These are phyloP conservation scores for Trichophyton schoenleinii DNA, from an alignment of 2,329 filamentous ascomycete species.

Conservation along the genomic window DNA sequence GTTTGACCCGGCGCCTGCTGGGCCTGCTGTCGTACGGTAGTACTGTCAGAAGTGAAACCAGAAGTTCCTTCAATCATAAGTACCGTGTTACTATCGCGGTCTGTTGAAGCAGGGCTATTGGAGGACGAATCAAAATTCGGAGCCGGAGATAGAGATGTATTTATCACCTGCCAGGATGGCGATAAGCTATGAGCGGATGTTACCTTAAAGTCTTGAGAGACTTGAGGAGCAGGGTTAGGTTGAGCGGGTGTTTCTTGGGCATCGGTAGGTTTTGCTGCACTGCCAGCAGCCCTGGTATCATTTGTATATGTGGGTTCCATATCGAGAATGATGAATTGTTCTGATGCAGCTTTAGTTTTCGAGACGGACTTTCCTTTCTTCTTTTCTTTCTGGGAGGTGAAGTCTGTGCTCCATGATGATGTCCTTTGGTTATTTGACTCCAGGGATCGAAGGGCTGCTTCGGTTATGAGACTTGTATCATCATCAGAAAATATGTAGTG, in stretches of 20 bases:
- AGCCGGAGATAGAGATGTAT: constrained; percentile 42
- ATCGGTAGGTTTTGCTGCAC: not conserved
- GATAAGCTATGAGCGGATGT: constrained; percentile 59
- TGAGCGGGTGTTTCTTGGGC: not conserved
- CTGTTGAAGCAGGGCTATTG: constrained; percentile 37
- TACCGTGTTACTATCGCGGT: constrained; percentile 31
- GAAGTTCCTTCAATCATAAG: constrained; percentile 33
- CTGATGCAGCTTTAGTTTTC: constrained; percentile 27
- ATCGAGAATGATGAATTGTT: constrained; percentile 48
- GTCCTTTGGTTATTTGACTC: constrained; percentile 30
- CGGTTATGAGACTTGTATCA: constrained; percentile 63
- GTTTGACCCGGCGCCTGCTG: constrained; percentile 18
- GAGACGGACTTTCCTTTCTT: constrained; percentile 3
- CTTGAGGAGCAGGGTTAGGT: not conserved
- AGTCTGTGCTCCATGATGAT: constrained; percentile 12
- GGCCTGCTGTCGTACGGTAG: constrained; percentile 6
- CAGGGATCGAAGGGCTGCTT: constrained; percentile 47
- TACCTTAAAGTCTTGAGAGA: constrained; percentile 36
- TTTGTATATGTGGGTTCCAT: constrained; percentile 25
- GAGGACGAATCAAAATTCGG: constrained; percentile 45
- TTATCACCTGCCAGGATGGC: constrained; percentile 57
- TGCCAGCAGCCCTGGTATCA: not conserved
- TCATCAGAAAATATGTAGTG: constrained; percentile 93
- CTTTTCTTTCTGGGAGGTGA: constrained; percentile 1
- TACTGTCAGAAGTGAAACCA: constrained; percentile 15